Evolutionary conservation across 331 rosid species (phyloP).

Genomic region (Quercus lobata): DNA sequence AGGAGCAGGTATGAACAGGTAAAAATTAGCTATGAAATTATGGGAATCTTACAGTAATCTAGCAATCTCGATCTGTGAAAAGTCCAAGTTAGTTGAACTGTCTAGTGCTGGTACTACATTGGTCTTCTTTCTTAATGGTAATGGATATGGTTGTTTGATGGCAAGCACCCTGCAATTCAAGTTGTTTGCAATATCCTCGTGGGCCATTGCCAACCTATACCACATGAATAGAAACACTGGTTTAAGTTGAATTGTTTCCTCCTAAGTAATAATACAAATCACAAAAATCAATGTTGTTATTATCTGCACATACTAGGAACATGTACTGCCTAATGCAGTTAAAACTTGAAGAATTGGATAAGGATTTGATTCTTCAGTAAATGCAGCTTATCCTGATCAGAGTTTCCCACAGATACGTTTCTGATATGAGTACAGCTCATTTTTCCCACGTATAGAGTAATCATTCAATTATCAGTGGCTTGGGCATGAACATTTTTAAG

Average conservation of each 20-base stretch:
- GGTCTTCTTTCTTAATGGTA: conserved; percentile 20
- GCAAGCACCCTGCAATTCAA: conserved; percentile 85
- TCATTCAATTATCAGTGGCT: too few species aligned
- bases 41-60: conserved; percentile 48
- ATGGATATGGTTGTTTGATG: conserved; percentile 49
- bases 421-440: not conserved
- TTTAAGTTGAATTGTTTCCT: conserved; percentile 18
- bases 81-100: conserved; percentile 68
- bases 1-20: not conserved
- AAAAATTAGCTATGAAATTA: not conserved
- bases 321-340: not conserved
- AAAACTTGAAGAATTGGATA: not conserved
- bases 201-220: conserved; percentile 59
- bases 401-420: not conserved
- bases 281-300: conserved; percentile 6
- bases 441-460: not conserved
- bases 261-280: not conserved
- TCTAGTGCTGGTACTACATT: conserved; percentile 29
- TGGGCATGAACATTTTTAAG: too few species aligned
- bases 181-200: conserved; percentile 30
- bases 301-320: conserved; percentile 19
- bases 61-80: conserved; percentile 65
- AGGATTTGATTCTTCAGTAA: not conserved
- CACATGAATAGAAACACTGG: conserved; percentile 26
- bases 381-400: too few species aligned